Evolutionary conservation across 1,284 basidiomycete species (phyloP), one percentile per base, ranked within the genome.

Genomic region (Bjerkandera adusta): DNA sequence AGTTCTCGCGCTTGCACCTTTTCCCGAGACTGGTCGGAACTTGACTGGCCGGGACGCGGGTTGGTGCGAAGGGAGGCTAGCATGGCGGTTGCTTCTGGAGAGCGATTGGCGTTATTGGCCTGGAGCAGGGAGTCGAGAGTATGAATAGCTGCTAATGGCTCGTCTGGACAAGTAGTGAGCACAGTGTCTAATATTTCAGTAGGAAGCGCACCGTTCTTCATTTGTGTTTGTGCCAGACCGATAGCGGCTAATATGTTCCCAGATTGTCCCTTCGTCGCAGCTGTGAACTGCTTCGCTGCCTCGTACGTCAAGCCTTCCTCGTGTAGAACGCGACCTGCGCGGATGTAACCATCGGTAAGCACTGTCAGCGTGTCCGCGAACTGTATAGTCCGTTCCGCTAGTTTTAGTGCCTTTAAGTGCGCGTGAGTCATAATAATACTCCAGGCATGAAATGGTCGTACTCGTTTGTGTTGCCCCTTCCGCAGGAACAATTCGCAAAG

Each of bases 351-450:
- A 61, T 87, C 92, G n/a, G 77, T 85, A 37, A 89, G 76, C 41
- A 87, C 67, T 0, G 88, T 79, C 43, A 89, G 75, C 0, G 91
- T 92, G 56, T 97, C 93, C 0, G 92, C 87, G 60, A 89, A 96
- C 63, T 97, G 92, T 29, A 97, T 83, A 0, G 92, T 89, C 41
- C 92, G 80, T 61, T 97, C 95, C 3, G 92, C 92, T 13, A 97
- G 73, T 70, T 97, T 97, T 44, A 92, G 68, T 0, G 92, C 90
- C 81, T 92, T 35, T 24, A 30, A 26, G 18, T 4, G 13, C 8
- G n/a, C 4, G n/a, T 3, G 21, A 51, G 21, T 59, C 21, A 53
- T 22, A 33, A 20, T 25, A 26, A 27, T 30, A 10, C n/a, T n/a
- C n/a, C n/a, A n/a, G n/a, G n/a, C n/a, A n/a, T n/a, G n/a, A n/a